These are phyloP conservation scores for Cochlearia excelsa DNA, from an alignment of 345 rosid genomes.

Conservation along the genomic window DNA sequence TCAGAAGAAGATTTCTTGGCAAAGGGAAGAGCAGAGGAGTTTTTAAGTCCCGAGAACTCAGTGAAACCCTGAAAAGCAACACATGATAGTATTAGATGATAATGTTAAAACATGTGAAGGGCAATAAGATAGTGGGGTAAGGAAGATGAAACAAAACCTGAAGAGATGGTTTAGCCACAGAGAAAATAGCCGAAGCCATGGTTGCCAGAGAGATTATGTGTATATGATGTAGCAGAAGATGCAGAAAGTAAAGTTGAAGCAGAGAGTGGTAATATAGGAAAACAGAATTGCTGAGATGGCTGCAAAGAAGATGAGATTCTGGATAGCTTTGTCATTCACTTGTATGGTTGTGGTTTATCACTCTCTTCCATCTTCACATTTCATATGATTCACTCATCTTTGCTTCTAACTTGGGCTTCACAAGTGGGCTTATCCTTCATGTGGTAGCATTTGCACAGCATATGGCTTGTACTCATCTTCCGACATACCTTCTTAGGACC, in stretches of 20 bases:
- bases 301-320: constrained; percentile 68
- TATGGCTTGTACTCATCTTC: constrained; percentile 40
- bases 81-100: constrained; percentile 32
- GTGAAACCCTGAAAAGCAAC: constrained; percentile 56
- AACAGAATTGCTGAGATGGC: constrained; percentile 31
- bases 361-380: constrained; percentile 30
- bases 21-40: constrained; percentile 61
- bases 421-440: constrained; percentile 28
- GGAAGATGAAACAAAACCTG: constrained; percentile 47
- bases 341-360: constrained; percentile 37
- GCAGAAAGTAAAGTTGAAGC: constrained; percentile 25
- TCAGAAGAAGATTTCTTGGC: constrained; percentile 59
- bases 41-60: constrained; percentile 77
- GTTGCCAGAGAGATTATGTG: constrained; percentile 24
- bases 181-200: constrained; percentile 93
- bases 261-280: constrained; percentile 28
- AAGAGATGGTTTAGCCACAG: constrained; percentile 81
- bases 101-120: not conserved
- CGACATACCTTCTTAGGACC: constrained; percentile 29
- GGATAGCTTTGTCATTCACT: constrained; percentile 60
- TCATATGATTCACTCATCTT: constrained; percentile 25
- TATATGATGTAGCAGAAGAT: constrained; percentile 22
- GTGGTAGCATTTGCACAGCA: constrained; percentile 24
- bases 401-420: constrained; percentile 37
- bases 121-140: not conserved